phyloP scores from a whole-genome alignment of 2,329 filamentous ascomycete genomes.

The Nannizzia gypsea region DNA sequence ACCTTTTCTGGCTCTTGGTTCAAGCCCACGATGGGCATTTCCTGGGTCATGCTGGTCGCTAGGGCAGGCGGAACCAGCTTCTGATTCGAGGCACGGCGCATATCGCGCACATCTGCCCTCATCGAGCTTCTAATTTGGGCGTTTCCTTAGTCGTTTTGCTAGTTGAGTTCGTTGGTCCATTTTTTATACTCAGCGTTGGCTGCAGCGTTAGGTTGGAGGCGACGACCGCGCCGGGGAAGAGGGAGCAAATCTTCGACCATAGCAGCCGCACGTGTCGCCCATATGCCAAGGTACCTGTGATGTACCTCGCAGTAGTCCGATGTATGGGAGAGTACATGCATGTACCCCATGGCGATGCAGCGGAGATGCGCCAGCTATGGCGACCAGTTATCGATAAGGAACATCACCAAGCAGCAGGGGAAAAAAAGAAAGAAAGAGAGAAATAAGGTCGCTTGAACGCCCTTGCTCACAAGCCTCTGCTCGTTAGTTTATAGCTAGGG shows the following conservation, averaged over 20 bases:
- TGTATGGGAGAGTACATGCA: not conserved
- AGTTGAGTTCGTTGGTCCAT: not conserved
- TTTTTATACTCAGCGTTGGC: not conserved
- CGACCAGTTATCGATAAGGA: not conserved
- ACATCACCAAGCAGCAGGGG: no score
- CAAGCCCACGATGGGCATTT: not conserved
- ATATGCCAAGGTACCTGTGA: not conserved
- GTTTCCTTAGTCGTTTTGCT: not conserved
- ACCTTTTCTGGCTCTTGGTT: not conserved
- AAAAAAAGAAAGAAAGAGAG: no score
- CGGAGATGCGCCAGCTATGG: not conserved
- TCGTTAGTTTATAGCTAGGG: not conserved
- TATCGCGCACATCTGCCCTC: constrained; percentile 1
- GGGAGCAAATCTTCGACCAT: not conserved
- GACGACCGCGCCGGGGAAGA: not conserved
- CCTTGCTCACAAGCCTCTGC: not conserved
- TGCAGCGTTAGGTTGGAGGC: not conserved
- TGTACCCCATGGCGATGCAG: not conserved
- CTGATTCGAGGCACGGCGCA: constrained; percentile 1
- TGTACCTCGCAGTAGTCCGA: constrained; percentile 1
- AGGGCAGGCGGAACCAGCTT: not conserved
- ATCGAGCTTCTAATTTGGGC: constrained; percentile 1
- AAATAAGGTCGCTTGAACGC: not conserved
- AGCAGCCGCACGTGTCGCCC: not conserved
- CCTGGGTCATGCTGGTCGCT: not conserved